Evolutionary conservation across 2,329 filamentous ascomycete genomes (phyloP), one percentile per base, ranked within the genome.

Genomic region (Colletotrichum gloeosporioides): DNA sequence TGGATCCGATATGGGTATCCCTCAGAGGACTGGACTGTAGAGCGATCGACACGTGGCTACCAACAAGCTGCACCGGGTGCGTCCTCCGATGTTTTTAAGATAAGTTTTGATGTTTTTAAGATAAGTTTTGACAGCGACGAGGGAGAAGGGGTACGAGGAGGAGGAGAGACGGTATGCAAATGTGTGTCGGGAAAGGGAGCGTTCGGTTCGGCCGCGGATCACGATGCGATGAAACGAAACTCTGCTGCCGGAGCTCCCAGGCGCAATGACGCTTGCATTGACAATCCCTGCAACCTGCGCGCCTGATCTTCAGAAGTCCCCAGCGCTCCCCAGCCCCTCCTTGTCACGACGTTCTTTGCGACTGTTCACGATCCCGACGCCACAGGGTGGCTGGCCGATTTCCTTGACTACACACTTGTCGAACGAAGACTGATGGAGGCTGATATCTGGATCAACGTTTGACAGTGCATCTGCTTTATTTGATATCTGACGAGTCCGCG

Each of bases 171-270:
- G 29, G 32, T 57, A 29, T 49, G 13, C 55, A 70, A 5, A 65
- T 55, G 62, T 27, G 16, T 31, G 63, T 44, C 62, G 34, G 61
- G 53, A 70, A 75, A 57, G 62, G 32, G 16, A 27, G 44, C 44
- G 44, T 53, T 39, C 18, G 36, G 72, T 72, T 75, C 68, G 62
- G 73, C 39, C 29, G 32, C 68, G 59, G 73, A 76, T 76, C 70
- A 44, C 73, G 64, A 73, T 73, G 70, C 73, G 73, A 76, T 73
- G 70, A 76, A 76, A 76, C 73, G 73, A 73, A 76, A 76, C 64
- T 69, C 59, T 64, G 73, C 64, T 59, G 64, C 73, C 73, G 70
- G 70, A 69, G 32, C 57, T 62, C 68, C 69, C 55, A 75, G 59
- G 62, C 69, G 73, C 70, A 67, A 76, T 76, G 73, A 76, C 73